Percentiles rank a stretch among this genome's conserved stretches.
These are phyloP conservation scores for Aureobasidium mangrovei DNA, from an alignment of 2,329 filamentous ascomycete genomes.

Conservation along the genomic window DNA sequence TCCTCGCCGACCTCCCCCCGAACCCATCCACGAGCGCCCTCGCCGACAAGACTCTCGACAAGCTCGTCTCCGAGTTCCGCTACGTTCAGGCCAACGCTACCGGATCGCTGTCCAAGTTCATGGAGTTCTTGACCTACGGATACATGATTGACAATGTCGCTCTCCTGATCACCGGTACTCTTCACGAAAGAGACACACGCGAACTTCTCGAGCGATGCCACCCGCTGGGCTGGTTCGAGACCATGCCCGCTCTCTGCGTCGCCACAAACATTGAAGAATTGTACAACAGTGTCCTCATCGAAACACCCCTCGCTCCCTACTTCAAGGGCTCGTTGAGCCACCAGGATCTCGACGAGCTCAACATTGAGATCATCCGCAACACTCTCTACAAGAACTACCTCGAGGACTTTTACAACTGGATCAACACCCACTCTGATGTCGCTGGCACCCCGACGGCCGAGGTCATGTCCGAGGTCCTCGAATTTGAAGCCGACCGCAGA, in stretches of 20 bases:
- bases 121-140: constrained; percentile 96
- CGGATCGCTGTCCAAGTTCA: constrained; percentile 84
- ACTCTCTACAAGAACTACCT: constrained; percentile 99
- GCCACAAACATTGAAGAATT: constrained; percentile 98
- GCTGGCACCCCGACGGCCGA: constrained; percentile 81
- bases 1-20: constrained; percentile 83
- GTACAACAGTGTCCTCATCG: constrained; percentile 95
- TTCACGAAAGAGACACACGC: constrained; percentile 93
- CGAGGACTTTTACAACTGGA: constrained; percentile 92
- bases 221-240: constrained; percentile 97
- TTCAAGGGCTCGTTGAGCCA: constrained; percentile 96
- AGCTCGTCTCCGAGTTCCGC: constrained; percentile 93
- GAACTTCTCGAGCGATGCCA: constrained; percentile 94
- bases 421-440: constrained; percentile 82
- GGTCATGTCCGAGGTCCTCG: constrained; percentile 90
- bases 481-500: constrained; percentile 92
- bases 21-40: constrained; percentile 95
- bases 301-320: constrained; percentile 90
- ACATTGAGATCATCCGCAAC: constrained; percentile 98
- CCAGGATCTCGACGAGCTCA: constrained; percentile 94
- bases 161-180: constrained; percentile 90
- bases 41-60: constrained; percentile 92
- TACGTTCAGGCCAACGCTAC: constrained; percentile 92
- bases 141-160: constrained; percentile 99
- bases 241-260: constrained; percentile 94